phyloP scores from a whole-genome alignment of 2,329 filamentous ascomycete species.

The Cyphellophora attinorum region DNA sequence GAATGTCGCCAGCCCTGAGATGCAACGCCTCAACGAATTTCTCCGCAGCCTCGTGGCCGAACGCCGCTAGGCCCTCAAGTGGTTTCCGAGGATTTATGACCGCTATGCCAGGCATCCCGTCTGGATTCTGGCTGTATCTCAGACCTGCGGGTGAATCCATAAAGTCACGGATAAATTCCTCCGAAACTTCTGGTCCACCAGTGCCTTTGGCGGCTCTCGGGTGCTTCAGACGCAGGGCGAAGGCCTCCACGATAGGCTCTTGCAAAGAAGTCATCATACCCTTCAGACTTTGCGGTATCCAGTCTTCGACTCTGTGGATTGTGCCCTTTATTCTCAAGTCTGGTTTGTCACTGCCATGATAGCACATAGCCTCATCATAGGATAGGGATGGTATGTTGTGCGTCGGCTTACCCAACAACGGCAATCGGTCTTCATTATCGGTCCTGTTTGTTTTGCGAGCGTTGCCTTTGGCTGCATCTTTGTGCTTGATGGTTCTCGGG shows the following conservation, averaged over 20 bases:
- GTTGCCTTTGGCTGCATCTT: background rate
- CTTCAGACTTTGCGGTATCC: slow-evolving; percentile 55
- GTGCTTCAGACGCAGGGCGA: slow-evolving; percentile 45
- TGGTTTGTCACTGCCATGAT: slow-evolving; percentile 85
- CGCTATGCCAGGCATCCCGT: slow-evolving; percentile 73
- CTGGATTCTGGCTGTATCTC: slow-evolving; percentile 56
- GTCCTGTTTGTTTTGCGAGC: too few relatives aligned
- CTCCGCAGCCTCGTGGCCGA: slow-evolving; percentile 64
- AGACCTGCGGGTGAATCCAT: slow-evolving; percentile 55
- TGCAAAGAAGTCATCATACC: slow-evolving; percentile 63
- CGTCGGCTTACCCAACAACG: slow-evolving; percentile 2
- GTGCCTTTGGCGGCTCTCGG: too few relatives aligned
- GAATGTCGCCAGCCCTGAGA: slow-evolving; percentile 62
- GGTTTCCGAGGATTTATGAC: slow-evolving; percentile 66
- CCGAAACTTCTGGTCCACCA: slow-evolving; percentile 45
- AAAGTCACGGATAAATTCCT: slow-evolving; percentile 57
- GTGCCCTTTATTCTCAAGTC: slow-evolving; percentile 66
- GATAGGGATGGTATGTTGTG: slow-evolving; percentile 23
- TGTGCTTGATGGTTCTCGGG: too few relatives aligned
- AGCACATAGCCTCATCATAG: slow-evolving; percentile 69
- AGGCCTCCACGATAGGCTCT: slow-evolving; percentile 63
- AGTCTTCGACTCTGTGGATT: slow-evolving; percentile 57
- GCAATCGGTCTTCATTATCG: too few relatives aligned
- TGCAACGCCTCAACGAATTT: slow-evolving; percentile 43
- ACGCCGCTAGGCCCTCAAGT: slow-evolving; percentile 63